Evolutionary conservation across 2,329 filamentous ascomycete genomes (phyloP), one percentile per base, ranked within the genome.

Genomic region (Talaromyces sp.): DNA sequence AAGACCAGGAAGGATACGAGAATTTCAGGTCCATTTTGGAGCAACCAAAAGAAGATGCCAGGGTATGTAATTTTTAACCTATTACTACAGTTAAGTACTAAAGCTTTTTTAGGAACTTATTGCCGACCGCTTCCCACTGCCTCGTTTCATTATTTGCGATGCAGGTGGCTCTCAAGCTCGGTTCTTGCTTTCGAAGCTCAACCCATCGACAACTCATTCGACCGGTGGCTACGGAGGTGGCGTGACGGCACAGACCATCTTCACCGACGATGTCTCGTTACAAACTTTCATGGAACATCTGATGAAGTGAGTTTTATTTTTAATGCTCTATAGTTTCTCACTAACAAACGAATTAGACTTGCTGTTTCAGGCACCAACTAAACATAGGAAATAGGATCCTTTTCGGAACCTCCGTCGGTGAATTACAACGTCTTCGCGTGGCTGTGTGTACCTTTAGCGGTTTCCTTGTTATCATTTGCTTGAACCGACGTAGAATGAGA

Each of bases 281-380:
- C 93, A 98, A 77, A 98, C 93, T 1, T 99, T 99, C 74, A 99
- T 99, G 95, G 95, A 99, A 71, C 93, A 98, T 78, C 81, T 99
- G 74, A 99, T 99, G 95, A 99, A 99, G 91, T 93, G 82, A 78
- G 88, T 82, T 21, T 10, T 19, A 32, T 26, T 10, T 6, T 2
- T 41, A 9, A 3, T 26, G 24, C 9, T 26, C 51, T 29, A 59
- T 52, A 24, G 29, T 13, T 14, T 17, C n/a, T 43, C 43, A 46
- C 71, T 75, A 70, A 77, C 65, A 54, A 19, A 52, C 60, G 52
- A 52, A 60, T 58, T 63, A 81, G 79, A 66, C 76, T 81, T 68
- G 79, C 79, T 55, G 79, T 81, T 52, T 80, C 79, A 62, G 79
- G 79, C 68, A 78, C 79, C 57, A 81, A 74, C 71, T 81, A 75